phyloP scores from a whole-genome alignment of 768 basidiomycete species.

The Psilocybe sp. region DNA sequence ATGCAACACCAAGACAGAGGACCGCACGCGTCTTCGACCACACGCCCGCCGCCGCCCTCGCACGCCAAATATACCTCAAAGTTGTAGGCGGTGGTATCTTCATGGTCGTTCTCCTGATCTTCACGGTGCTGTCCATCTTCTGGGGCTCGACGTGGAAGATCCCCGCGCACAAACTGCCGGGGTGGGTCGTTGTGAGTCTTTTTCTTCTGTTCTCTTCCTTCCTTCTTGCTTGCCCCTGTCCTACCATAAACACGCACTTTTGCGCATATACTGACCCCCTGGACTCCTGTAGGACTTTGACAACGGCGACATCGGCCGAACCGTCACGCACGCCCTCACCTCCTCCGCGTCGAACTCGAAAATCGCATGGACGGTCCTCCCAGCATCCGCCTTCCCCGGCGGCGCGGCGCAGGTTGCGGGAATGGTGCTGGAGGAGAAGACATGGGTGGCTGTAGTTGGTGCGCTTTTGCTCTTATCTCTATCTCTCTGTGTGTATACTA shows the following conservation, averaged over 20 bases:
- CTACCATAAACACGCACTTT: too few relatives aligned
- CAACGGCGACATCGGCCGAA: constrained; percentile 47
- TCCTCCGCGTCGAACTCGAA: constrained; percentile 22
- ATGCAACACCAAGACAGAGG: too few relatives aligned
- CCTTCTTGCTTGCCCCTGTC: too few relatives aligned
- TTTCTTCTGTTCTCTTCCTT: background rate
- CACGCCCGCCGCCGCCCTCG: constrained; percentile 15
- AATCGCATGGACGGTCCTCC: constrained; percentile 44
- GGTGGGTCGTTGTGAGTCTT: constrained; percentile 53
- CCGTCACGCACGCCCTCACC: constrained; percentile 37
- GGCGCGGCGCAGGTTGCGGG: constrained; percentile 39
- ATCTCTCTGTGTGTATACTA: background rate
- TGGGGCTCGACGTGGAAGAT: constrained; percentile 53
- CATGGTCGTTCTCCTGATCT: constrained; percentile 40
- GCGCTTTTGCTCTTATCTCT: constrained; percentile 23
- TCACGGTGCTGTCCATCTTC: constrained; percentile 52
- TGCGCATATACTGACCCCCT: background rate
- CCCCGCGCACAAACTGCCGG: constrained; percentile 40
- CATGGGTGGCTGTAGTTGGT: constrained; percentile 58
- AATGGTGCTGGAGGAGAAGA: constrained; percentile 45
- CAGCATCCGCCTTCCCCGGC: constrained; percentile 41
- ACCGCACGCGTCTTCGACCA: constrained; percentile 22
- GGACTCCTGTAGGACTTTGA: constrained; percentile 54
- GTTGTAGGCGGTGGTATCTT: constrained; percentile 34
- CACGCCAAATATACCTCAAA: constrained; percentile 45